Conservation (phyloP, 257 asterid genomes). For the Thymus mandschuricus region DNA sequence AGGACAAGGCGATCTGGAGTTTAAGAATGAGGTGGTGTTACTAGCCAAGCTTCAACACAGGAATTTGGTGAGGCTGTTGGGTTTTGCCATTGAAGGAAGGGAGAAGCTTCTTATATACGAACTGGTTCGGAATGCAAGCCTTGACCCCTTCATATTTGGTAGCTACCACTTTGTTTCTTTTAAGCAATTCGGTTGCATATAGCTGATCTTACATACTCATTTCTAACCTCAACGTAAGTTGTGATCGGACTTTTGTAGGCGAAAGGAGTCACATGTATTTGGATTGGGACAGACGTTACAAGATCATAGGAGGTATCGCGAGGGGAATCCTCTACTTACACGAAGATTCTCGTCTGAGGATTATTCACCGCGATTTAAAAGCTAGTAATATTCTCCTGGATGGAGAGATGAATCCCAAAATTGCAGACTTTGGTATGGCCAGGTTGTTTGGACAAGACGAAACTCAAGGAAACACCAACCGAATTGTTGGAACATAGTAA, state of each 20-base stretch:
- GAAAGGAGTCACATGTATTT: neutral
- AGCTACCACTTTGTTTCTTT: neutral
- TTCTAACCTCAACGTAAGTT: neutral
- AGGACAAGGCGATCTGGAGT: constrained; percentile 45
- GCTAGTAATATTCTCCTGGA: constrained; percentile 51
- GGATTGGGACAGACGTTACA: constrained; percentile 51
- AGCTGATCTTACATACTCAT: no score
- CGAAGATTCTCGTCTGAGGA: constrained; percentile 49
- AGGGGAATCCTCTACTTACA: constrained; percentile 54
- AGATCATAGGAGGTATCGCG: constrained; percentile 45
- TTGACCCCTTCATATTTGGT: constrained; percentile 44
- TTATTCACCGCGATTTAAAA: constrained; percentile 56
- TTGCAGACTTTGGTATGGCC: constrained; percentile 65
- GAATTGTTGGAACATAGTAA: constrained; percentile 60
- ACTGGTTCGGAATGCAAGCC: constrained; percentile 39
- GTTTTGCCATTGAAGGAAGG: constrained; percentile 33
- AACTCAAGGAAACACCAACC: constrained; percentile 40
- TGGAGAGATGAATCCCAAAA: constrained; percentile 50
- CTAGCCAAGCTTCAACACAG: constrained; percentile 41
- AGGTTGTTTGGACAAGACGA: constrained; percentile 45
- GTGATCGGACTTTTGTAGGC: constrained; percentile 12
- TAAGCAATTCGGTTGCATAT: no score
- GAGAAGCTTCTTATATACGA: constrained; percentile 42
- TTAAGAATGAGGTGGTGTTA: constrained; percentile 40
- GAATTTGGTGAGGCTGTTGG: constrained; percentile 39